Percentiles rank a stretch among this genome's conserved stretches.
phyloP scores from a whole-genome alignment of 2,329 filamentous ascomycete species.

The Phaeosphaeria sp. region DNA sequence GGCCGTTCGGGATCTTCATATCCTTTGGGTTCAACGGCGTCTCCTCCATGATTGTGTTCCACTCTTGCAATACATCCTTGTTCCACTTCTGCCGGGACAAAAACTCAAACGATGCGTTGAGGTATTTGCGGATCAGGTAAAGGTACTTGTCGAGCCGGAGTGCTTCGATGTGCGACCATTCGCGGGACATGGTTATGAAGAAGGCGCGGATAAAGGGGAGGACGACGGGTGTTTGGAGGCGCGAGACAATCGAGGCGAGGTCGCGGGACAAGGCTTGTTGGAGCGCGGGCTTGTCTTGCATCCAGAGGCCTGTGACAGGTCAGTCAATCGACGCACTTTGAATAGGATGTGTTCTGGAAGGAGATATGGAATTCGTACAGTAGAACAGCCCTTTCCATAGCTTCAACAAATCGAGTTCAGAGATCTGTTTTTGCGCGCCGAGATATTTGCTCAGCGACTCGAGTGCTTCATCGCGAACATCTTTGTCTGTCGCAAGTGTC shows the following conservation, averaged over 20 bases:
- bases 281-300: slow-evolving; percentile 86
- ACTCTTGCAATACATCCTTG: slow-evolving; percentile 47
- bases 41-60: slow-evolving; percentile 57
- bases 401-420: slow-evolving; percentile 77
- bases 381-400: slow-evolving; percentile 96
- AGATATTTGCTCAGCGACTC: slow-evolving; percentile 80
- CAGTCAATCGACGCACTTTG: background rate
- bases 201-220: slow-evolving; percentile 57
- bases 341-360: background rate
- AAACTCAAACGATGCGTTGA: slow-evolving; percentile 71
- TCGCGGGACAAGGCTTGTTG: slow-evolving; percentile 84
- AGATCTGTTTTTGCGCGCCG: slow-evolving; percentile 66
- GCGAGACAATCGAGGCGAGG: slow-evolving; percentile 73
- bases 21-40: slow-evolving; percentile 56
- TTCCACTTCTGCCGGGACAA: slow-evolving; percentile 54
- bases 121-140: slow-evolving; percentile 78
- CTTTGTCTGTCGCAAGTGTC: slow-evolving; percentile 67
- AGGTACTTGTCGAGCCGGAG: slow-evolving; percentile 87
- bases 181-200: slow-evolving; percentile 59
- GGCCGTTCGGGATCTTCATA: slow-evolving; percentile 75
- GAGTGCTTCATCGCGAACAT: slow-evolving; percentile 78
- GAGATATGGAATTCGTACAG: slow-evolving; percentile 55
- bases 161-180: slow-evolving; percentile 60
- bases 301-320: slow-evolving; percentile 72
- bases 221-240: slow-evolving; percentile 58